Percentiles rank a stretch among this genome's conserved stretches.
Conservation (phyloP, 2,329 filamentous ascomycete genomes). For the Diaporthe sp. region DNA sequence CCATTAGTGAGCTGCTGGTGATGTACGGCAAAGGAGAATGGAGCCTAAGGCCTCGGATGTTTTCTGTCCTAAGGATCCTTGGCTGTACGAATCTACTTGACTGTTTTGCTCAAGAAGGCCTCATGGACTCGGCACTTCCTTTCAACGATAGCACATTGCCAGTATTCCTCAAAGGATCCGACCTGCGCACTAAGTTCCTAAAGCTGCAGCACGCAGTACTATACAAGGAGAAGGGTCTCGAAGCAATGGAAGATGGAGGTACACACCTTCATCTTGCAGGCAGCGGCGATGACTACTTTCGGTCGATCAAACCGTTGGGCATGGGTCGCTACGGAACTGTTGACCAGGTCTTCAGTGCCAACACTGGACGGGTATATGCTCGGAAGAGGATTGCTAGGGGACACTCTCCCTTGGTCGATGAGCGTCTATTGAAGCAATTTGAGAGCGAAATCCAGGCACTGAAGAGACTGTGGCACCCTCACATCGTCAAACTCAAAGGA, state of each 20-base stretch:
- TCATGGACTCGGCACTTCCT: background rate
- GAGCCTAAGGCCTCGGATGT: background rate
- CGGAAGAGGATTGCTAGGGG: background rate
- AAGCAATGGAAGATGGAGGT: background rate
- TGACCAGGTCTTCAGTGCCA: background rate
- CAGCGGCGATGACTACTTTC: constrained; percentile 2
- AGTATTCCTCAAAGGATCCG: background rate
- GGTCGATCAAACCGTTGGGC: background rate
- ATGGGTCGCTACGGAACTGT: background rate
- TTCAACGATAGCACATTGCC: constrained; percentile 7
- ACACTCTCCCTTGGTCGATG: background rate
- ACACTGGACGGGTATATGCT: background rate
- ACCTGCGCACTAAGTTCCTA: background rate
- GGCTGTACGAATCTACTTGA: background rate
- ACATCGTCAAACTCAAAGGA: constrained; percentile 3
- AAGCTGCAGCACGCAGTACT: background rate
- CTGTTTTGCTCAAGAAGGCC: background rate
- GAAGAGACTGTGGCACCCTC: background rate
- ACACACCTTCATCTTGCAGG: background rate
- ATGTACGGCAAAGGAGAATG: constrained; percentile 16
- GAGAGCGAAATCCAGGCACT: constrained; percentile 11
- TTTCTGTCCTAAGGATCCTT: background rate
- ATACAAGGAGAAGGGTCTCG: background rate
- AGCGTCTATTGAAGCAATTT: background rate
- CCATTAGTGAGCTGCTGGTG: background rate